Percentiles rank a stretch among this genome's conserved stretches.
Conservation (phyloP, 2,329 filamentous ascomycete genomes). For the Penicillium freii region DNA sequence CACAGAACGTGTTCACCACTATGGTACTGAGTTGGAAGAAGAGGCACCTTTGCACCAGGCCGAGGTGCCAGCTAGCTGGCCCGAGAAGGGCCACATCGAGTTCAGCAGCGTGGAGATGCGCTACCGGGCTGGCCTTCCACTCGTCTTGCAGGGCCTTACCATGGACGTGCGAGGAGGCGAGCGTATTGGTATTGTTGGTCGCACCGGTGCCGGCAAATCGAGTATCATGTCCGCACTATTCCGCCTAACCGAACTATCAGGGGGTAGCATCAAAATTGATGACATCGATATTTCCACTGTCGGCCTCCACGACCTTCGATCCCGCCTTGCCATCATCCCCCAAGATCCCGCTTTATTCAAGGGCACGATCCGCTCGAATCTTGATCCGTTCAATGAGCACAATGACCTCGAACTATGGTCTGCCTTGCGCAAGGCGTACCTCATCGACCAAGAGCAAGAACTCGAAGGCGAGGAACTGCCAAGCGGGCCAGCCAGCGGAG, state of each 20-base stretch:
- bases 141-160: slow-evolving; percentile 67
- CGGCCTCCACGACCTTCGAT: slow-evolving; percentile 44
- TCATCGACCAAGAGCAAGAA: slow-evolving; percentile 48
- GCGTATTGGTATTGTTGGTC: slow-evolving; percentile 49
- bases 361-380: slow-evolving; percentile 46
- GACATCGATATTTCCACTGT: slow-evolving; percentile 44
- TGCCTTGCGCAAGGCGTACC: slow-evolving; percentile 46
- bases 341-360: slow-evolving; percentile 48
- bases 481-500: slow-evolving; percentile 32
- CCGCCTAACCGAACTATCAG: slow-evolving; percentile 43
- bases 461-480: slow-evolving; percentile 43
- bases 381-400: slow-evolving; percentile 48
- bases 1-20: slow-evolving; percentile 87
- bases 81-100: slow-evolving; percentile 76
- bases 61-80: slow-evolving; percentile 74
- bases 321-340: slow-evolving; percentile 46
- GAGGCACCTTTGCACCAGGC: slow-evolving; percentile 78
- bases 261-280: slow-evolving; percentile 45
- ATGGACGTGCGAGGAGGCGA: slow-evolving; percentile 47
- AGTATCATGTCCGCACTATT: slow-evolving; percentile 49
- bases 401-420: slow-evolving; percentile 49
- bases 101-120: slow-evolving; percentile 77
- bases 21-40: slow-evolving; percentile 80
- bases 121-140: slow-evolving; percentile 68
- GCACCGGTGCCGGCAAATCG: slow-evolving; percentile 48